These are phyloP conservation scores for Fusarium austroafricanum DNA, from an alignment of 2,329 filamentous ascomycete genomes.

Conservation along the genomic window DNA sequence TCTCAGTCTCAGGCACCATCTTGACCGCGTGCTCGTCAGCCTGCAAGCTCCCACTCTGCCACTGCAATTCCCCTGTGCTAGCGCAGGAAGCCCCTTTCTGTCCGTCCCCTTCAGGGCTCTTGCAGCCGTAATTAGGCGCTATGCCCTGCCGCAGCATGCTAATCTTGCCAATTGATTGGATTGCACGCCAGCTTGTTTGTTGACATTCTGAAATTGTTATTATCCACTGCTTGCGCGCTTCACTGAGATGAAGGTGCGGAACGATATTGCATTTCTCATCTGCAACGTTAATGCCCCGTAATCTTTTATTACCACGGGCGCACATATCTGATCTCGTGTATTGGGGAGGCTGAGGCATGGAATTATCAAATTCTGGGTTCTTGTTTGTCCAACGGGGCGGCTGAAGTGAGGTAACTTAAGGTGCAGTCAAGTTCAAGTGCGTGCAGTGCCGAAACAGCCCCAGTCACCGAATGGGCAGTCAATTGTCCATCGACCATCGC, in stretches of 20 bases:
- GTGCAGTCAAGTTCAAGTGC: constrained; percentile 28
- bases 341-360: constrained; percentile 23
- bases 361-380: constrained; percentile 24
- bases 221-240: constrained; percentile 37
- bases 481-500: constrained; percentile 20
- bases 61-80: constrained; percentile 41
- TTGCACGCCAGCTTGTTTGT: constrained; percentile 39
- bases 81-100: constrained; percentile 43
- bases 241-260: constrained; percentile 18
- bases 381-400: constrained; percentile 1
- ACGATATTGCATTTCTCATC: constrained; percentile 40
- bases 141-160: constrained; percentile 19
- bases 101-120: constrained; percentile 27
- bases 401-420: constrained; percentile 16
- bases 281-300: constrained; percentile 37
- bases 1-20: constrained; percentile 40
- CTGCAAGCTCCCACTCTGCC: too few relatives aligned
- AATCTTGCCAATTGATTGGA: constrained; percentile 39
- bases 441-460: constrained; percentile 30
- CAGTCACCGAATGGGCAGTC: neutral
- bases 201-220: constrained; percentile 47
- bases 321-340: constrained; percentile 33
- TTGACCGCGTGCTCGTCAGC: constrained; percentile 30
- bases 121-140: constrained; percentile 38
- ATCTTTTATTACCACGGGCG: constrained; percentile 29